A percentile compares a stretch with the other conserved stretches of the same genome.
phyloP scores from a whole-genome alignment of 129 eudicot genomes.

The Apium graveolens region DNA sequence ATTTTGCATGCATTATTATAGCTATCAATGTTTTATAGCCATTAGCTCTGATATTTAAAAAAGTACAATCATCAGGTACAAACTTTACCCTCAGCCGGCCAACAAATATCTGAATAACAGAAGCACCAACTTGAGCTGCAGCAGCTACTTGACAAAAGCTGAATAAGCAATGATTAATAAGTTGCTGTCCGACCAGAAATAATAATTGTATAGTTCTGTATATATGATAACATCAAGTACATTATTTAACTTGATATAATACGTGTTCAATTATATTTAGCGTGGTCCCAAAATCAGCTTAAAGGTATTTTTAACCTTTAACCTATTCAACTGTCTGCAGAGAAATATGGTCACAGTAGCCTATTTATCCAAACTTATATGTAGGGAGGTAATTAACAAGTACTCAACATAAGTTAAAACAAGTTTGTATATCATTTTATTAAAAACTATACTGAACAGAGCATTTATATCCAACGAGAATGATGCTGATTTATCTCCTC shows the following conservation, averaged over 20 bases:
- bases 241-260: too few species aligned
- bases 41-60: constrained; percentile 1
- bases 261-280: too few species aligned
- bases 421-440: neutral
- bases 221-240: neutral
- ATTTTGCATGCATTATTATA: constrained; percentile 7
- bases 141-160: constrained; percentile 98
- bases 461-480: neutral
- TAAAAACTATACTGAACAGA: neutral
- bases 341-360: neutral
- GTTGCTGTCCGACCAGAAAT: neutral
- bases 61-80: neutral
- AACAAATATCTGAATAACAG: constrained; percentile 93
- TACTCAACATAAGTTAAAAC: too few species aligned
- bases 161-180: constrained; percentile 15
- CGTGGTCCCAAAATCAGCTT: neutral
- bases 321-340: neutral
- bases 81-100: constrained; percentile 83
- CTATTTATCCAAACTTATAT: neutral
- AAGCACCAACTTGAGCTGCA: constrained; percentile 99
- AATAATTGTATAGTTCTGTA: too few species aligned
- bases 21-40: neutral
- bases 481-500: too few species aligned
- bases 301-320: too few species aligned
- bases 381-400: neutral